Conservation (phyloP, 306 rosid species). For the Medicago arabica region DNA sequence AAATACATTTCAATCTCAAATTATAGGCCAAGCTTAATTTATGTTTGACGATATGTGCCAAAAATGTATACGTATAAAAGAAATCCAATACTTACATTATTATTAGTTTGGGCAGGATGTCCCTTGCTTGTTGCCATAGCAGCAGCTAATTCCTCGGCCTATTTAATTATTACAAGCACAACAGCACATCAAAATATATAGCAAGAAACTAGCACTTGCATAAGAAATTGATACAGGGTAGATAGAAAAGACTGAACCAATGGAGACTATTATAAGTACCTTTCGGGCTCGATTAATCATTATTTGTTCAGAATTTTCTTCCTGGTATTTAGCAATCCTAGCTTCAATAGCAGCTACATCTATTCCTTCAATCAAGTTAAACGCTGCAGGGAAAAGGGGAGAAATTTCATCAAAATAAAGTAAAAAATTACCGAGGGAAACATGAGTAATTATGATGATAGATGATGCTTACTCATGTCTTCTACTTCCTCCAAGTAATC, state of each 20-base stretch:
- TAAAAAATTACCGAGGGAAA: conserved; percentile 12
- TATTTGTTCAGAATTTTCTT: conserved; percentile 91
- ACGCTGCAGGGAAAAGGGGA: conserved; percentile 50
- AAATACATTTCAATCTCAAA: conserved; percentile 3
- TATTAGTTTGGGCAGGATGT: conserved; percentile 62
- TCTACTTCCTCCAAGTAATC: conserved; percentile 98
- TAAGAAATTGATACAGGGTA: conserved; percentile 7
- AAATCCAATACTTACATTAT: conserved; percentile 54
- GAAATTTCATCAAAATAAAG: conserved; percentile 29
- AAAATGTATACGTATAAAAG: not conserved
- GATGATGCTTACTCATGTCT: conserved; percentile 75
- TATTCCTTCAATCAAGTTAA: conserved; percentile 78
- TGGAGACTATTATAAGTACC: conserved; percentile 52
- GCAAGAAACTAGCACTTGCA: not conserved
- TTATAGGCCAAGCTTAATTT: not conserved
- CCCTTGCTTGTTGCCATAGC: conserved; percentile 86
- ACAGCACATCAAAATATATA: conserved; percentile 28
- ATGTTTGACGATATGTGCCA: not conserved
- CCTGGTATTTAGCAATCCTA: conserved; percentile 73
- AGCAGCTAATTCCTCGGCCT: conserved; percentile 97
- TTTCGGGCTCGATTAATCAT: conserved; percentile 85
- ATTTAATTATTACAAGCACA: conserved; percentile 42
- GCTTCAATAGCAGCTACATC: conserved; percentile 76
- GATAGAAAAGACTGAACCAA: conserved; percentile 9
- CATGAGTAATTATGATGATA: not conserved